Evolutionary conservation across 768 basidiomycete genomes (phyloP), one percentile per base, ranked within the genome.

Genomic region (Lentinula lateritia): DNA sequence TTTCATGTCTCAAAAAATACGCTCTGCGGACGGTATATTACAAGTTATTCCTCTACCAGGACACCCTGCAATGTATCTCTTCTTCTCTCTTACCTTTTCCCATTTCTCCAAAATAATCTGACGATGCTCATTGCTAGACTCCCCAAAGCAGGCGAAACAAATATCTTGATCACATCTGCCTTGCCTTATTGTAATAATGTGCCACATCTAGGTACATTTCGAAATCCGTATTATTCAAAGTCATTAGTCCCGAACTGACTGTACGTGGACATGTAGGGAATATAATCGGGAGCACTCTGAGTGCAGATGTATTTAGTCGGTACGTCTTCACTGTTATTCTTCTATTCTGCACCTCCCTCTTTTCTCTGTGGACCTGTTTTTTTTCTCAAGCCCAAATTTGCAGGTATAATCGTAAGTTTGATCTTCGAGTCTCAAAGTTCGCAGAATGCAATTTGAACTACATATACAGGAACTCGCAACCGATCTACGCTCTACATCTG

Each of bases 101-200:
- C 28, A 28, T 28, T 28, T 28, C 28, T 28, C 28, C 28, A 28
- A 28, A 28, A 28, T 45, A 60, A 57, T 46, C 56, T 64, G 62
- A 43, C 50, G 35, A 42, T 57, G 35, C 20, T 61, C 63, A 28
- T 28, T 3, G 28, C 2, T 3, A 83, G 83, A 66, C 73, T 83
- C 45, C 97, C 97, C 10, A 88, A 89, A 72, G 82, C 87, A 50
- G 96, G 95, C 50, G 89, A 95, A 74, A 79, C 80, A 60, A 99
- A 98, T 70, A 78, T 95, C 46, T 78, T 99, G 34, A 88, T 99
- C 66, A 98, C 97, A 10, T 97, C 94, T 65, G 95, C 97, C 41
- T 76, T 99, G 60, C 97, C 97, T 1, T 95, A 95, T 70, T 94
- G 93, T 73, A 98, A 98, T 73, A 98, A 98, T 68, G 95, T 97